Evolutionary conservation across 495 filamentous ascomycete genomes (phyloP).

Genomic region (Cenococcum geophilum): DNA sequence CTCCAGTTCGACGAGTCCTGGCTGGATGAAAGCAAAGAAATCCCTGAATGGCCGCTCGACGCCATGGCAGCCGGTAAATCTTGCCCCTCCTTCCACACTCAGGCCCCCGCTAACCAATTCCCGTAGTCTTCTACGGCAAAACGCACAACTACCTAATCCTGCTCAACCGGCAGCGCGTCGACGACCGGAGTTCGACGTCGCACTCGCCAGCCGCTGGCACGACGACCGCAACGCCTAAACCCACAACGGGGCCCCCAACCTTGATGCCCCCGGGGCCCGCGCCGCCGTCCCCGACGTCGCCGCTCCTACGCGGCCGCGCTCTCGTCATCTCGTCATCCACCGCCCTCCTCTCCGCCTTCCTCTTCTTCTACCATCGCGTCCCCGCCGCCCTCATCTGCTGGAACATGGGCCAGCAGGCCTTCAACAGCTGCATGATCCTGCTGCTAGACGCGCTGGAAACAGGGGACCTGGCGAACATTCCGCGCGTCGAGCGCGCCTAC

Average conservation of each 20-base stretch:
- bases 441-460: constrained; percentile 43
- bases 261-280: background rate
- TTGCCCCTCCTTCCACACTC: background rate
- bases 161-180: constrained; percentile 43
- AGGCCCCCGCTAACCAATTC: background rate
- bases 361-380: constrained; percentile 42
- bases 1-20: constrained; percentile 45
- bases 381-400: constrained; percentile 44
- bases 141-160: constrained; percentile 44
- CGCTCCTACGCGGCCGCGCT: constrained; percentile 36
- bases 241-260: background rate
- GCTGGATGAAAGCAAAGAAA: constrained; percentile 36
- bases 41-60: constrained; percentile 44
- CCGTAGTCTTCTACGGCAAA: constrained; percentile 40
- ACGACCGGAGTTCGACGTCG: constrained; percentile 15
- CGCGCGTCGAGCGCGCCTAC: constrained; percentile 40
- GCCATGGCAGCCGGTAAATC: constrained; percentile 39
- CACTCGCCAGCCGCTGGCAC: background rate
- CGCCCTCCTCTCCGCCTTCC: constrained; percentile 40
- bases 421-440: constrained; percentile 47
- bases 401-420: constrained; percentile 46
- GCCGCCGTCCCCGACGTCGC: background rate
- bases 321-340: constrained; percentile 42
- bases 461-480: constrained; percentile 31
- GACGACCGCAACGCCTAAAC: background rate